Evolutionary conservation across 2,329 filamentous ascomycete genomes (phyloP).

Genomic region (Paecilomyces niveus): DNA sequence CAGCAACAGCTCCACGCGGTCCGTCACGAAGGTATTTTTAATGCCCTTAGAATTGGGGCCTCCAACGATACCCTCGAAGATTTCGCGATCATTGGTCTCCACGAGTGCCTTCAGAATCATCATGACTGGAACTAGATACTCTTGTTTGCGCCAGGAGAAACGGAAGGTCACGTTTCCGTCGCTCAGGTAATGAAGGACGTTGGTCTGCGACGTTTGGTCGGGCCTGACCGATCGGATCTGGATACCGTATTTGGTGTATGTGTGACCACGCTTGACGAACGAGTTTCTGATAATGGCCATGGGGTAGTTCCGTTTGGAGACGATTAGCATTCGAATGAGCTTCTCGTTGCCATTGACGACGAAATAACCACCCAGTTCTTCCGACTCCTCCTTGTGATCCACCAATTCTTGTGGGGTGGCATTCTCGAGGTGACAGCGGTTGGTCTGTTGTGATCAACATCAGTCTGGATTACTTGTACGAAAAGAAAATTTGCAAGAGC

Average conservation of each 20-base stretch:
- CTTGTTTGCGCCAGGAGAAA: conserved; percentile 96
- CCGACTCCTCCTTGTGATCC: conserved; percentile 83
- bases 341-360: conserved; percentile 98
- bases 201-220: conserved; percentile 97
- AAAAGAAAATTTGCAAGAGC: neutral
- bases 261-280: conserved; percentile 76
- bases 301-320: conserved; percentile 87
- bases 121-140: conserved; percentile 91
- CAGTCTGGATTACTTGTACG: neutral
- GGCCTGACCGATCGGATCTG: conserved; percentile 86
- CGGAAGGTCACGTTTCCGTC: conserved; percentile 96
- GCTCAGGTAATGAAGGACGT: conserved; percentile 88
- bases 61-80: conserved; percentile 89
- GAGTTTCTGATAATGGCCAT: conserved; percentile 89
- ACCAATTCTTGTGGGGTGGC: conserved; percentile 78
- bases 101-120: conserved; percentile 94
- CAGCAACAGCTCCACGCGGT: conserved; percentile 84
- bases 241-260: conserved; percentile 85
- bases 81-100: conserved; percentile 93
- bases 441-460: conserved; percentile 53
- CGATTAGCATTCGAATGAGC: conserved; percentile 83
- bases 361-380: conserved; percentile 95
- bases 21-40: conserved; percentile 86
- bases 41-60: conserved; percentile 66
- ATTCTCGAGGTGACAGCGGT: conserved; percentile 81